Evolutionary conservation across 2,329 filamentous ascomycete genomes (phyloP).

Genomic region (Diplocarpon rosae): DNA sequence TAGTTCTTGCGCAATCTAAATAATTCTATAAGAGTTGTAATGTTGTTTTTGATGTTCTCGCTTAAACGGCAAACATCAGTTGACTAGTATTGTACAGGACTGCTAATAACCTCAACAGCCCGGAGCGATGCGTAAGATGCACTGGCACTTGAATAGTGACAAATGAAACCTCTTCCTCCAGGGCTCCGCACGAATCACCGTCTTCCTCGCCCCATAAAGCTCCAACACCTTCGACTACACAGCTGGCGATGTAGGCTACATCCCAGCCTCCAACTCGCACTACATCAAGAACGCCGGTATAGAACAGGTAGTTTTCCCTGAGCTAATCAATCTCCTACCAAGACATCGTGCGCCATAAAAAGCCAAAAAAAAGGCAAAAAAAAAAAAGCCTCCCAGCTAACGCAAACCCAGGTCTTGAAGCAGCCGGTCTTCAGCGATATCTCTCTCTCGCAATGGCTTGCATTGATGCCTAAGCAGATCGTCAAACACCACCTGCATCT

Average conservation of each 20-base stretch:
- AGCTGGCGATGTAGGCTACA: slow-evolving; percentile 45
- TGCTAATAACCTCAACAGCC: slow-evolving; percentile 32
- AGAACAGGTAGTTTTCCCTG: slow-evolving; percentile 47
- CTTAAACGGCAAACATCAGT: too few relatives aligned
- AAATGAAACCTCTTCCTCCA: slow-evolving; percentile 51
- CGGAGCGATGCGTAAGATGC: slow-evolving; percentile 32
- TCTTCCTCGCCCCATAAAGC: slow-evolving; percentile 39
- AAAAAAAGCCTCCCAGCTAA: too few relatives aligned
- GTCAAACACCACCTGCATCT: slow-evolving; percentile 26
- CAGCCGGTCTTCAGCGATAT: slow-evolving; percentile 35
- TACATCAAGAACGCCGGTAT: slow-evolving; percentile 51
- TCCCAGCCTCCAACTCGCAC: slow-evolving; percentile 42
- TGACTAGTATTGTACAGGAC: too few relatives aligned
- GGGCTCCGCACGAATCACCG: slow-evolving; percentile 44
- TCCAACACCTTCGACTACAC: slow-evolving; percentile 29
- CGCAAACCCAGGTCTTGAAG: slow-evolving; percentile 33
- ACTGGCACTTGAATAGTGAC: slow-evolving; percentile 32
- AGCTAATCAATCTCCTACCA: slow-evolving; percentile 21
- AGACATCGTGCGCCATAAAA: too few relatives aligned
- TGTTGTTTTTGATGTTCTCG: too few relatives aligned
- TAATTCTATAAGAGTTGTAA: too few relatives aligned
- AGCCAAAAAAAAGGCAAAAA: too few relatives aligned
- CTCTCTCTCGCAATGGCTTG: slow-evolving; percentile 47
- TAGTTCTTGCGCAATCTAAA: too few relatives aligned
- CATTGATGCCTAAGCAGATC: slow-evolving; percentile 28